phyloP scores from a whole-genome alignment of 495 filamentous ascomycete genomes.

The Immersiella caudata region DNA sequence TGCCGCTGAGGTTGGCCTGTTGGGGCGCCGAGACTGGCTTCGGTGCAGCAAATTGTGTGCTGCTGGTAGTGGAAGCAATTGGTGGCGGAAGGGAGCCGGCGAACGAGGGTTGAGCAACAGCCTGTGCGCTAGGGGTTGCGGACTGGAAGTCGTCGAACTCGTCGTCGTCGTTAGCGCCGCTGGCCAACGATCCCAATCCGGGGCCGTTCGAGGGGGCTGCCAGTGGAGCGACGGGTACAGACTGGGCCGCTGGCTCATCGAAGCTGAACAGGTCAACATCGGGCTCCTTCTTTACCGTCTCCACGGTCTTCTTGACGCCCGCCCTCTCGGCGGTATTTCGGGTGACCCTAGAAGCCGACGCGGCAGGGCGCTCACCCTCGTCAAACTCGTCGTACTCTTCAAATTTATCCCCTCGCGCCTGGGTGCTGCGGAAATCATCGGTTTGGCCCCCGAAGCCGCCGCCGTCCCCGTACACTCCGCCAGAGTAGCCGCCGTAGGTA shows the following conservation, averaged over 20 bases:
- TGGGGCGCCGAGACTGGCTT: slow-evolving; percentile 81
- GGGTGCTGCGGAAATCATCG: slow-evolving; percentile 62
- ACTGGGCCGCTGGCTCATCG: slow-evolving; percentile 61
- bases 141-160: slow-evolving; percentile 99
- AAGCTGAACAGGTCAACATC: slow-evolving; percentile 89
- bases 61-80: slow-evolving; percentile 66
- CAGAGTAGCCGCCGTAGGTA: slow-evolving; percentile 81
- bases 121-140: slow-evolving; percentile 63
- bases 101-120: slow-evolving; percentile 47
- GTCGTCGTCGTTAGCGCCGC: slow-evolving; percentile 69
- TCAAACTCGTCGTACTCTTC: slow-evolving; percentile 98
- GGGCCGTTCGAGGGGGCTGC: slow-evolving; percentile 49
- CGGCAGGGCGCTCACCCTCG: slow-evolving; percentile 62
- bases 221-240: slow-evolving; percentile 52
- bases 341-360: slow-evolving; percentile 45
- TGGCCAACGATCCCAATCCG: slow-evolving; percentile 58
- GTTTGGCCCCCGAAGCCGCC: slow-evolving; percentile 77
- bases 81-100: slow-evolving; percentile 56
- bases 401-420: slow-evolving; percentile 70
- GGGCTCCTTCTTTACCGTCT: slow-evolving; percentile 75
- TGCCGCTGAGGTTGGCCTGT: slow-evolving; percentile 73
- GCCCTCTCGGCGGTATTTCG: slow-evolving; percentile 43
- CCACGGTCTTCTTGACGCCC: slow-evolving; percentile 56
- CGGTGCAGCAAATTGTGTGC: slow-evolving; percentile 75
- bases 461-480: slow-evolving; percentile 90